Base-by-base conservation (phyloP, 352 stramenopile species). In the Pythium periplocum region DNA sequence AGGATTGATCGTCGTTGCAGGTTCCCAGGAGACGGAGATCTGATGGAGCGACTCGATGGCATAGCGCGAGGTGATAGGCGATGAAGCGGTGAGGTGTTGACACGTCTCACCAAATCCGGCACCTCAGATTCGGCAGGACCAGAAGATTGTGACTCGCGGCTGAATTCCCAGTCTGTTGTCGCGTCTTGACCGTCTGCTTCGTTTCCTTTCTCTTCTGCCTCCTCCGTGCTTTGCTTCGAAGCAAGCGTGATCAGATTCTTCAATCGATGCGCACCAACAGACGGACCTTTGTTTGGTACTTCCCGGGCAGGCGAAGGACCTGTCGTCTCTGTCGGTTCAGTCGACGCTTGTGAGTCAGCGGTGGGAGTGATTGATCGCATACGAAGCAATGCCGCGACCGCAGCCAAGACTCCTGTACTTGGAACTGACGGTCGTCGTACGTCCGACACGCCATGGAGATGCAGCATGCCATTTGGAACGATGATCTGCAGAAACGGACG, bases 401-500 rank as follows among this genome's bases (percentile, higher is more conserved):
- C 38, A 12, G 38, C 7, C 38, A 8, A 8, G 7, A 12, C 38
- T 12, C 38, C 38, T 8, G 12, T 12, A 12, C 12, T 12, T 42
- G 38, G 38, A 42, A 12, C 12, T 12, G 38, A 42, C 38, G 12
- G 38, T 42, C 12, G 7, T 51, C 11, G 34, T 40, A 31, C 41
- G 42, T 6, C 44, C 8, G 57, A 45, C 2, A 34, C 12, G 4
- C 60, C 60, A 33, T 63, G 55, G 5, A 62, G 45, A 30, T 68
- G 54, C 12, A 79, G 43, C 36, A 75, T 62, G 0, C 76, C 76
- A 11, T 87, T 87, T 1, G 76, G 63, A 11, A 84, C 66, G 31
- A 87, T 55, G 7, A 87, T 65, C 51, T 83, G 74, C 2, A 87
- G 45, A 1, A 87, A 55, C 3, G 69, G 52, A 3, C 64, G 63